Percentiles rank a stretch among this genome's conserved stretches.
phyloP scores from a whole-genome alignment of 2,329 filamentous ascomycete species.

The Alternaria brassicae region DNA sequence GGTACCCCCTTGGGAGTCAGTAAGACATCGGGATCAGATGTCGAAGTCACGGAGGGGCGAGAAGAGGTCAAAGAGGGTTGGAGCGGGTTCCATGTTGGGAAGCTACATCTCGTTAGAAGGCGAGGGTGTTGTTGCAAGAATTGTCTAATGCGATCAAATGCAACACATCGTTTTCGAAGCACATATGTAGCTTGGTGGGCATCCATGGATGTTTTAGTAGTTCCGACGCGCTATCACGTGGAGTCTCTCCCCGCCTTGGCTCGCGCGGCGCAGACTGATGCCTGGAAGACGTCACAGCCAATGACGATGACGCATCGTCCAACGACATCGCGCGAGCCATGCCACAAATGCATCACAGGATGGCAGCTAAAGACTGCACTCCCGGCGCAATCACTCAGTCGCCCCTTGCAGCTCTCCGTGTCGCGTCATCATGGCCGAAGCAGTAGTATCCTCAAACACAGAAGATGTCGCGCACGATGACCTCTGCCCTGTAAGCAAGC shows the following conservation, averaged over 20 bases:
- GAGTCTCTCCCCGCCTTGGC: background rate
- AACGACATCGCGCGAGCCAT: background rate
- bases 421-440: constrained; percentile 5
- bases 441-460: background rate
- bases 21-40: no score
- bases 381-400: background rate
- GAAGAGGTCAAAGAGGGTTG: constrained; percentile 20
- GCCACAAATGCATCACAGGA: background rate
- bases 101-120: constrained; percentile 20
- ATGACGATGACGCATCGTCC: background rate
- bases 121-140: constrained; percentile 9
- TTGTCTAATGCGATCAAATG: background rate
- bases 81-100: constrained; percentile 25
- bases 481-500: constrained; percentile 46
- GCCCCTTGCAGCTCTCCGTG: no score
- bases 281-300: constrained; percentile 9
- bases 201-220: background rate
- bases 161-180: background rate
- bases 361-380: background rate
- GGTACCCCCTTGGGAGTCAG: no score
- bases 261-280: constrained; percentile 11
- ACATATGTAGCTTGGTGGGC: background rate
- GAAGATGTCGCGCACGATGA: constrained; percentile 50
- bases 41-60: background rate
- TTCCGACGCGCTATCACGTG: constrained; percentile 10